A percentile compares a stretch with the other conserved stretches of the same genome.
Conservation (phyloP, 768 basidiomycete species). For the Panaeolus papilionaceus region DNA sequence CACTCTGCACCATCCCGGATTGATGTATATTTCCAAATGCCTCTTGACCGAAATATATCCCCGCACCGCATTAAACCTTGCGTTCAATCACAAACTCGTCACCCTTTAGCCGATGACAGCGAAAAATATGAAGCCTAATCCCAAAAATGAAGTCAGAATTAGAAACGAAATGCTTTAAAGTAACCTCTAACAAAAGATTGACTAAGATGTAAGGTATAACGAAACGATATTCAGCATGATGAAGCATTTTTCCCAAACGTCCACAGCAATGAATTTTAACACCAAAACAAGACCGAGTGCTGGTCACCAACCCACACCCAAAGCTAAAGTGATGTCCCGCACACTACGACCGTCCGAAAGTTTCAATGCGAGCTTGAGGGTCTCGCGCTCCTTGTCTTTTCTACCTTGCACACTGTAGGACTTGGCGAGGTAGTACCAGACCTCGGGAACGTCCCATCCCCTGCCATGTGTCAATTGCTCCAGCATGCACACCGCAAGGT, state of each 20-base stretch:
- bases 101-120: neutral
- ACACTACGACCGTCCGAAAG: conserved; percentile 67
- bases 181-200: conserved; percentile 1
- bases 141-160: neutral
- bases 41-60: neutral
- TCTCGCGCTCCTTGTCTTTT: conserved; percentile 75
- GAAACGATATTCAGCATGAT: neutral
- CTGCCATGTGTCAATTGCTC: conserved; percentile 75
- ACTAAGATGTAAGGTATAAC: neutral
- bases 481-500: conserved; percentile 85
- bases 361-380: conserved; percentile 70
- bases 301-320: conserved; percentile 44
- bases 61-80: too few species aligned
- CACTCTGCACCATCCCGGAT: neutral
- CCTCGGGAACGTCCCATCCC: conserved; percentile 94
- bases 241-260: neutral
- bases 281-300: neutral
- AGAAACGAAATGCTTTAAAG: neutral
- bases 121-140: neutral
- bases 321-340: conserved; percentile 64
- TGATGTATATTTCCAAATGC: neutral
- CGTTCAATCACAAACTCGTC: neutral
- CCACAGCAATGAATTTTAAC: too few species aligned
- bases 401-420: conserved; percentile 79
- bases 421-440: conserved; percentile 92